Base-by-base conservation (phyloP, 495 filamentous ascomycete genomes). In the Polyplosphaeria fusca region DNA sequence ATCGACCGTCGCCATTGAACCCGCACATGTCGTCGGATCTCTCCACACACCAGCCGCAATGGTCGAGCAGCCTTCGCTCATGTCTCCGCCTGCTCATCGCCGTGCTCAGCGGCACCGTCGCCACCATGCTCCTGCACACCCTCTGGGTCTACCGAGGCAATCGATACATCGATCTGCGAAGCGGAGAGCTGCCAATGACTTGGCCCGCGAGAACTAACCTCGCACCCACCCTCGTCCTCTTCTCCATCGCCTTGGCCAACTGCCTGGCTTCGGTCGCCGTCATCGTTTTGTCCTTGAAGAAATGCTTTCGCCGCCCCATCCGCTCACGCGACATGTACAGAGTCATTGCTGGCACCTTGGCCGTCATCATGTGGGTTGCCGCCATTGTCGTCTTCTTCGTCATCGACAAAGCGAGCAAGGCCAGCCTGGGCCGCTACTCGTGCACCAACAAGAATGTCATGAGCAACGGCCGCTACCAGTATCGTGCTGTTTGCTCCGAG, bases 391-490 rank as follows among this genome's bases (percentile, higher is more conserved):
- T 48, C 3, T 62, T 45, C 52, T 23, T 30, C 28, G 47, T 62
- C 28, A 25, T 62, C 20, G 39, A 57, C 52, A 47, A 40, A 38
- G 42, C 52, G 13, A 62, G 52, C 32, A 56, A 55, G 24, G 59
- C 59, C 14, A 62, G 59, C 49, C 41, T 62, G 45, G 59, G 52
- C 20, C 37, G 52, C 12, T 62, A 62, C 24, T 28, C 59, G 4
- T 62, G 59, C 49, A 52, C 52, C 4, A 56, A 62, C 52, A 45
- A 38, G 46, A 62, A 62, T 23, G 47, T 62, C 20, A 62, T 62
- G 46, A 62, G 59, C 52, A 62, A 62, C 38, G 59, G 59, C 2
- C 52, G 59, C 18, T 62, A 51, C 47, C 59, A 62, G 27, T 62
- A 62, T 49, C 59, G 59, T 52, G 47, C 52, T 23, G 59, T 62